These are phyloP conservation scores for Teratosphaeriaceae sp. DNA, from an alignment of 2,329 filamentous ascomycete species.

Conservation along the genomic window DNA sequence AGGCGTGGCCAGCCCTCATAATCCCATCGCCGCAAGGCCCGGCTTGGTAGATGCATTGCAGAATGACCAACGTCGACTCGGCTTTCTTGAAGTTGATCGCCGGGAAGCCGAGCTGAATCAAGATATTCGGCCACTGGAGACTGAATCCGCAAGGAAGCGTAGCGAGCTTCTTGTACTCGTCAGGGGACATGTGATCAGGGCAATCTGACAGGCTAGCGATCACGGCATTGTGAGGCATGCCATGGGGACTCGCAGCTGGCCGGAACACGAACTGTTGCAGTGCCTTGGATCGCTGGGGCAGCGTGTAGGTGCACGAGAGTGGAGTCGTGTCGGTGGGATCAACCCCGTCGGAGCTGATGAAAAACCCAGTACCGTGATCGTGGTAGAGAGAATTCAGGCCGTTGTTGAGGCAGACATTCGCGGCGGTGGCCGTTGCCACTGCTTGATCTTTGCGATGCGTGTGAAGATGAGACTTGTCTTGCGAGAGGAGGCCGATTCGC, in stretches of 20 bases:
- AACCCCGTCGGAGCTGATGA: slow-evolving; percentile 4
- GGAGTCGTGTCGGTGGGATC: slow-evolving; percentile 9
- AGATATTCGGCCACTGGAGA: slow-evolving; percentile 43
- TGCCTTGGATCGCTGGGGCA: slow-evolving; percentile 32
- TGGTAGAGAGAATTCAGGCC: slow-evolving; percentile 44
- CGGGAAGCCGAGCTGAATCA: slow-evolving; percentile 46
- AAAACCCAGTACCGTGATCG: slow-evolving; percentile 29
- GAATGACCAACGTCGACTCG: slow-evolving; percentile 44
- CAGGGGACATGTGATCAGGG: slow-evolving; percentile 39
- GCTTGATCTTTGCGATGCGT: slow-evolving; percentile 43
- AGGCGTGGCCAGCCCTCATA: slow-evolving; percentile 42
- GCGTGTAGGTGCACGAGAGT: slow-evolving; percentile 27
- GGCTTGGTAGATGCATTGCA: slow-evolving; percentile 48
- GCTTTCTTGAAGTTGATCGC: slow-evolving; percentile 55
- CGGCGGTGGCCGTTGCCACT: slow-evolving; percentile 35
- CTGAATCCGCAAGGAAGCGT: slow-evolving; percentile 40
- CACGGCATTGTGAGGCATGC: slow-evolving; percentile 14
- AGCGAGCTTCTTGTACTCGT: slow-evolving; percentile 51
- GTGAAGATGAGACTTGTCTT: slow-evolving; percentile 39
- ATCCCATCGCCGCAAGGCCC: slow-evolving; percentile 41
- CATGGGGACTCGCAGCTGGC: slow-evolving; percentile 15
- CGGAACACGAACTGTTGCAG: slow-evolving; percentile 28
- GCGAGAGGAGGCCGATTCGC: slow-evolving; percentile 38
- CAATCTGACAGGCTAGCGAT: slow-evolving; percentile 46
- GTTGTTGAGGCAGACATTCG: slow-evolving; percentile 41